phyloP scores from a whole-genome alignment of 345 rosid genomes.

The Gossypioides kirkii region DNA sequence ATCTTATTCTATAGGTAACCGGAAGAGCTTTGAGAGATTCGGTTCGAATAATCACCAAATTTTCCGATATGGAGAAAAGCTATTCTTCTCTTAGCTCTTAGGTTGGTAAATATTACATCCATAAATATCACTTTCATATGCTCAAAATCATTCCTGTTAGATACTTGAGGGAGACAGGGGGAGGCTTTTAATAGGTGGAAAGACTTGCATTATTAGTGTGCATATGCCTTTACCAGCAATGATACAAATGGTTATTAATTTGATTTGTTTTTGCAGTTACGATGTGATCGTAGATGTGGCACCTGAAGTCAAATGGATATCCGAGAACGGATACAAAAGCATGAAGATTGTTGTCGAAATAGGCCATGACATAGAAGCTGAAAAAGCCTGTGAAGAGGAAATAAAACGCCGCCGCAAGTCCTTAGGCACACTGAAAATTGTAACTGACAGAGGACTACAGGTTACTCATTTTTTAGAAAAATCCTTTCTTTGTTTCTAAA shows the following conservation, averaged over 20 bases:
- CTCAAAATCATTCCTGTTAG: neutral
- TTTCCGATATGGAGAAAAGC: constrained; percentile 73
- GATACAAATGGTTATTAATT: neutral
- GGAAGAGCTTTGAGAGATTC: constrained; percentile 86
- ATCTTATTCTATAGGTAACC: constrained; percentile 50
- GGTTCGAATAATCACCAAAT: constrained; percentile 63
- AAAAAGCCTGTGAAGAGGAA: constrained; percentile 68
- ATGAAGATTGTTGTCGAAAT: constrained; percentile 85
- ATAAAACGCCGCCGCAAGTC: constrained; percentile 75
- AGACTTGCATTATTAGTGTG: neutral
- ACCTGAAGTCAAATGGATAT: constrained; percentile 82
- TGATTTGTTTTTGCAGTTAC: constrained; percentile 41
- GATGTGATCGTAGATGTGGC: constrained; percentile 83
- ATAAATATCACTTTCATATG: neutral
- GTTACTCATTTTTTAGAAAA: constrained; percentile 29
- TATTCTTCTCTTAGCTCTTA: constrained; percentile 56
- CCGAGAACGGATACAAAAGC: constrained; percentile 74
- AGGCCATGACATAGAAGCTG: constrained; percentile 74
- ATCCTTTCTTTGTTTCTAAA: neutral
- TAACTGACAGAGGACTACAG: constrained; percentile 81
- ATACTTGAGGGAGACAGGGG: neutral
- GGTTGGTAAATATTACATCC: constrained; percentile 30
- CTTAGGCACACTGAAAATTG: constrained; percentile 60
- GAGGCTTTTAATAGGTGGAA: neutral
- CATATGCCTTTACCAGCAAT: neutral